Conservation (phyloP, 768 basidiomycete species). For the Cystobasidium tubakii region DNA sequence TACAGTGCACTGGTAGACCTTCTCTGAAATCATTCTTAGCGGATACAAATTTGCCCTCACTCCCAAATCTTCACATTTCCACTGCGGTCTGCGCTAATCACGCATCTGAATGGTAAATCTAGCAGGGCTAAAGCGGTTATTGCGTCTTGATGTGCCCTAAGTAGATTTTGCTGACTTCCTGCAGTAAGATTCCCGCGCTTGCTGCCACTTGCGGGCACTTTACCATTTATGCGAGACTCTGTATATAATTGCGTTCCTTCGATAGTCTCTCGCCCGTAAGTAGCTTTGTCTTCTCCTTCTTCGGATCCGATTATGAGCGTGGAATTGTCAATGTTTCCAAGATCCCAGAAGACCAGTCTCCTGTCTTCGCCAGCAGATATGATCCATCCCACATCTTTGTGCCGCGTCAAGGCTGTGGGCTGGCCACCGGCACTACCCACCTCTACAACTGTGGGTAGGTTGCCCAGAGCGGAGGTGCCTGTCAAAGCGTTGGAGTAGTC, state of each 20-base stretch:
- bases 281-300: constrained; percentile 61
- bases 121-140: constrained; percentile 78
- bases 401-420: constrained; percentile 39
- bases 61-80: constrained; percentile 80
- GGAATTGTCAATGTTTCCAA: constrained; percentile 66
- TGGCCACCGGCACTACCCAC: constrained; percentile 54
- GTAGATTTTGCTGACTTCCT: constrained; percentile 72
- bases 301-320: constrained; percentile 72
- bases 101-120: constrained; percentile 86
- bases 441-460: constrained; percentile 51
- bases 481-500: constrained; percentile 39
- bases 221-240: constrained; percentile 21
- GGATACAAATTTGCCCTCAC: background rate
- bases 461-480: constrained; percentile 30
- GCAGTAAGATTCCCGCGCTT: constrained; percentile 69
- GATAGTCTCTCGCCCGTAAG: constrained; percentile 57
- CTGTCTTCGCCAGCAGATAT: constrained; percentile 86
- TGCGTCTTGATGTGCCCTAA: constrained; percentile 83
- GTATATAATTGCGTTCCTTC: constrained; percentile 47
- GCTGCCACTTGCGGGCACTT: constrained; percentile 54
- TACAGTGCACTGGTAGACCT: no score
- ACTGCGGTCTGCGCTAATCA: constrained; percentile 83
- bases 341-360: constrained; percentile 80
- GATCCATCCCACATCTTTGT: constrained; percentile 59
- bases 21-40: background rate